These are phyloP conservation scores for Kazachstania africana DNA, from an alignment of 805 yeast species.

Conservation along the genomic window DNA sequence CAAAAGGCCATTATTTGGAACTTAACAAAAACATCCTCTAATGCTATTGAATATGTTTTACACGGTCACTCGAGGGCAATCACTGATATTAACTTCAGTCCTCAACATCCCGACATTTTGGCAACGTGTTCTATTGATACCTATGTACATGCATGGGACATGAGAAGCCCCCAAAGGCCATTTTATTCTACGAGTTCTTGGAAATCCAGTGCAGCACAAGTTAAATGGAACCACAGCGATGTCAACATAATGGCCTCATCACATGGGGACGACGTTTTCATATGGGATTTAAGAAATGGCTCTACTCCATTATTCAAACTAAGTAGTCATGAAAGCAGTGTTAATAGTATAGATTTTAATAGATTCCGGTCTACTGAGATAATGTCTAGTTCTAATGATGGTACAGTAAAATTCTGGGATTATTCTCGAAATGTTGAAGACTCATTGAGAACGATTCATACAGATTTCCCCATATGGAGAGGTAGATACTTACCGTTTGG, in stretches of 20 bases:
- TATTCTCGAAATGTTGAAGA: constrained; percentile 29
- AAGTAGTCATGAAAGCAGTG: constrained; percentile 70
- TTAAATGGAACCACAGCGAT: constrained; percentile 78
- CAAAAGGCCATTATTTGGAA: constrained; percentile 96
- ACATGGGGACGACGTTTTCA: constrained; percentile 66
- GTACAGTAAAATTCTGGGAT: constrained; percentile 77
- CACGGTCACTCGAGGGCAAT: constrained; percentile 91
- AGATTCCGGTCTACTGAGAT: constrained; percentile 45
- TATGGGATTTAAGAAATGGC: constrained; percentile 87
- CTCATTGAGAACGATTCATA: constrained; percentile 48
- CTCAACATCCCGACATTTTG: constrained; percentile 68
- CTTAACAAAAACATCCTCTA: constrained; percentile 50
- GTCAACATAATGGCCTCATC: constrained; percentile 72
- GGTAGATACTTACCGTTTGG: constrained; percentile 90
- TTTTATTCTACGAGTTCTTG: constrained; percentile 80
- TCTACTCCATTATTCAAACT: constrained; percentile 59
- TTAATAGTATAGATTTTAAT: constrained; percentile 82
- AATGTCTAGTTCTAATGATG: constrained; percentile 79
- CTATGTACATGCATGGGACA: constrained; percentile 80
- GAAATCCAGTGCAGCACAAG: constrained; percentile 91
- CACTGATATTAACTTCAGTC: constrained; percentile 90
- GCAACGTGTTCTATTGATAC: constrained; percentile 94
- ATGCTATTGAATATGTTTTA: constrained; percentile 75
- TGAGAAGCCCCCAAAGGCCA: constrained; percentile 68
- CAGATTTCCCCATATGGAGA: constrained; percentile 80